These are phyloP conservation scores for Amanita rimosa DNA, from an alignment of 768 basidiomycete genomes.

Conservation along the genomic window DNA sequence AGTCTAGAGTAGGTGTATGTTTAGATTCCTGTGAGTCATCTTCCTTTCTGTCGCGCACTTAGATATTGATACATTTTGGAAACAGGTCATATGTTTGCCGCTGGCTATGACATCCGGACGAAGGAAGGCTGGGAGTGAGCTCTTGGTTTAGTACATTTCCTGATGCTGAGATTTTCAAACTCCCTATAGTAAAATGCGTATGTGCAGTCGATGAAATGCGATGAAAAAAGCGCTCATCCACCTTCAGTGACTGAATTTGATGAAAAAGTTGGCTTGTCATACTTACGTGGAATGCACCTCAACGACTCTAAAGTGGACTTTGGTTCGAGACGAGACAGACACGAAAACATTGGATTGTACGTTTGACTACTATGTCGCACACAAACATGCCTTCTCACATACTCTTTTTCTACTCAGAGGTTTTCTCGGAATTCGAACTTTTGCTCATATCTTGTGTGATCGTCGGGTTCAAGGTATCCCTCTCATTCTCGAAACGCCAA, in stretches of 20 bases:
- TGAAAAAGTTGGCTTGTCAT: constrained; percentile 53
- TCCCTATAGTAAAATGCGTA: constrained; percentile 16
- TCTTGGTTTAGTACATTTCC: neutral
- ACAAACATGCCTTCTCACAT: neutral
- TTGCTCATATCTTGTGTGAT: constrained; percentile 59
- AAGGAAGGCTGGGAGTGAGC: constrained; percentile 63
- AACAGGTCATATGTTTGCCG: constrained; percentile 18
- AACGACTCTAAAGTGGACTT: constrained; percentile 70
- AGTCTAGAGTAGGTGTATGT: constrained; percentile 69
- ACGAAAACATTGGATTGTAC: constrained; percentile 78
- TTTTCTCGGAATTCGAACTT: constrained; percentile 49
- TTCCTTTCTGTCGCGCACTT: neutral
- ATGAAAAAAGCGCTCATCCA: neutral
- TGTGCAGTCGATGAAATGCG: neutral
- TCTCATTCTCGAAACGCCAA: constrained; percentile 75
- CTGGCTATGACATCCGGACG: constrained; percentile 71
- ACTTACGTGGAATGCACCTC: constrained; percentile 75
- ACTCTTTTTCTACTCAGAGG: constrained; percentile 33
- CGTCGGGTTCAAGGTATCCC: constrained; percentile 58
- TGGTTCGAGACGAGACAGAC: constrained; percentile 62
- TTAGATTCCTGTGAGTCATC: constrained; percentile 64
- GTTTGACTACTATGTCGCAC: constrained; percentile 15
- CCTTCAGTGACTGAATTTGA: constrained; percentile 52
- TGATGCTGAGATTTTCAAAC: neutral
- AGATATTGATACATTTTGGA: neutral